A percentile compares a stretch with the other conserved stretches of the same genome.
These are phyloP conservation scores for Cyclostephanos tholiformis DNA, from an alignment of 108 stramenopile species.

Conservation along the genomic window DNA sequence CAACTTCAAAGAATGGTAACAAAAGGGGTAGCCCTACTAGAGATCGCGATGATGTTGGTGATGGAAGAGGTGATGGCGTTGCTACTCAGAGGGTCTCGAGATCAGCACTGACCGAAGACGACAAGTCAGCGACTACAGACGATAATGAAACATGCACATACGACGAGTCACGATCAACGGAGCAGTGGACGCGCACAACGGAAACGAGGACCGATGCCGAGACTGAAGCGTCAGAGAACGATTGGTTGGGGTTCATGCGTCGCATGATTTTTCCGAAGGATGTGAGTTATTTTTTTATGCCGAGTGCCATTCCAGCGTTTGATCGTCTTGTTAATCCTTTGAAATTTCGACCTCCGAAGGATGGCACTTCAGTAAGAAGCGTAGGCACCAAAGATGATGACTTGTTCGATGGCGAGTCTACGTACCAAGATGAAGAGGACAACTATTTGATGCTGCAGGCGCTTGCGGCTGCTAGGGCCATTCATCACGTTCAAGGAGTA, in stretches of 20 bases:
- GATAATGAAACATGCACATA: conserved; percentile 30
- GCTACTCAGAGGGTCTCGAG: background rate
- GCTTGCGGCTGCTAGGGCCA: conserved; percentile 60
- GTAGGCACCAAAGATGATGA: conserved; percentile 21
- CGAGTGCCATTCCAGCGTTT: too few species aligned
- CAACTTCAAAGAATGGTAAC: background rate
- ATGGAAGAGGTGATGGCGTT: background rate
- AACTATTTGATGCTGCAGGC: conserved; percentile 45
- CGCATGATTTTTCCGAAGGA: conserved; percentile 28
- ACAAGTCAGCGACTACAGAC: conserved; percentile 16
- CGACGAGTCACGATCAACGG: conserved; percentile 20
- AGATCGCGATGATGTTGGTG: background rate
- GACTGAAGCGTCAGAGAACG: conserved; percentile 4
- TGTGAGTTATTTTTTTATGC: background rate
- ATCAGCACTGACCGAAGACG: conserved; percentile 8
- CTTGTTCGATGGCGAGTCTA: conserved; percentile 12
- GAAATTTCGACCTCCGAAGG: background rate
- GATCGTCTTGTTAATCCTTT: background rate
- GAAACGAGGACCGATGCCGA: conserved; percentile 3
- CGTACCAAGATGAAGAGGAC: conserved; percentile 33
- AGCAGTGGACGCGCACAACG: background rate
- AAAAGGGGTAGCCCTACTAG: background rate
- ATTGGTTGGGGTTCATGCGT: conserved; percentile 44
- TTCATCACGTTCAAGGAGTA: conserved; percentile 67
- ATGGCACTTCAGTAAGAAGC: background rate